Evolutionary conservation across 129 eudicot species (phyloP).

Genomic region (Flaveria robusta): DNA sequence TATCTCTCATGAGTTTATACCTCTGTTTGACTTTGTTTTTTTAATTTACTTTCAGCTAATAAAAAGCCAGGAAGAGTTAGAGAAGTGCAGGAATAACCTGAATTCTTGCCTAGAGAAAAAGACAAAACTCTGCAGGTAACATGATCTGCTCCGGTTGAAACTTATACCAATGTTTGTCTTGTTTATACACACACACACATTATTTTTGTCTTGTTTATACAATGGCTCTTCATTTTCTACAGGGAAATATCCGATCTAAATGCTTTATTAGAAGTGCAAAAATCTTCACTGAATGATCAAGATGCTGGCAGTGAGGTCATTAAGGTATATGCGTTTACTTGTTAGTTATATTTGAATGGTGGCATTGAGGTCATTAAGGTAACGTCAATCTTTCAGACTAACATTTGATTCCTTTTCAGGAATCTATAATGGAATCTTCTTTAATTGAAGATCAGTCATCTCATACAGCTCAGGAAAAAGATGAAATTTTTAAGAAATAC

Average conservation of each 20-base stretch:
- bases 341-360: slow-evolving; percentile 5
- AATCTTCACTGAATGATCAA: slow-evolving; percentile 35
- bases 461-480: slow-evolving; percentile 15
- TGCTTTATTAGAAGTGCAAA: slow-evolving; percentile 40
- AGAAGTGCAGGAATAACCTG: slow-evolving; percentile 55
- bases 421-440: slow-evolving; percentile 45
- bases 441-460: slow-evolving; percentile 29
- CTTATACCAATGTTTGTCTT: not conserved
- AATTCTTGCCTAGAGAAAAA: slow-evolving; percentile 64
- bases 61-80: slow-evolving; percentile 49
- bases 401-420: slow-evolving; percentile 41
- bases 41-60: slow-evolving; percentile 44
- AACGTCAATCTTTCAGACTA: not conserved
- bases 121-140: slow-evolving; percentile 60
- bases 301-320: slow-evolving; percentile 42
- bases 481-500: slow-evolving; percentile 24
- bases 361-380: not conserved
- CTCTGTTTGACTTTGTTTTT: slow-evolving; percentile 16
- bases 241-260: slow-evolving; percentile 64
- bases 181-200: too few species aligned
- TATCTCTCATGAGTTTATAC: not conserved
- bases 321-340: slow-evolving; percentile 43
- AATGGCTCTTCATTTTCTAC: slow-evolving; percentile 28
- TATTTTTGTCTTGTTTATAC: not conserved
- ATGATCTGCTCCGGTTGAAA: not conserved